Conservation (phyloP, 164 flowering plant genomes). For the Umbilicus rupestris region DNA sequence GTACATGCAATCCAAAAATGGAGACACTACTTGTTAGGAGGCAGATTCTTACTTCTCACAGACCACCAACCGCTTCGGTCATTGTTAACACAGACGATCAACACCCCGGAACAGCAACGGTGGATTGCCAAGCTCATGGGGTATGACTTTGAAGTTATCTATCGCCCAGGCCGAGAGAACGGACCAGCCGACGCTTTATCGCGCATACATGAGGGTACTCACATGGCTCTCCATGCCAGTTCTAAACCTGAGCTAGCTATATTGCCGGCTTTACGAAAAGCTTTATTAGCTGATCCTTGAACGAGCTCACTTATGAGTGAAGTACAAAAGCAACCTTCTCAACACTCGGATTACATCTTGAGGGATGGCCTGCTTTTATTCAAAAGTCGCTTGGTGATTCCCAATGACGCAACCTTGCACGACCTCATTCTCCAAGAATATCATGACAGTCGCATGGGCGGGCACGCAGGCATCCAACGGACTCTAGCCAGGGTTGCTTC, state of each 20-base stretch:
- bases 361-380: too few species aligned
- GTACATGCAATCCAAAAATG: not conserved
- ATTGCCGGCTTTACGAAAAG: too few species aligned
- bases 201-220: not conserved
- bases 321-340: too few species aligned
- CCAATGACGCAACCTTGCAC: too few species aligned
- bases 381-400: too few species aligned
- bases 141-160: not conserved
- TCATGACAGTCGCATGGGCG: too few species aligned
- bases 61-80: not conserved
- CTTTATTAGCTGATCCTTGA: too few species aligned
- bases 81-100: not conserved
- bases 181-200: not conserved
- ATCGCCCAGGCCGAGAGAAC: not conserved
- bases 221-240: not conserved
- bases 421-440: too few species aligned
- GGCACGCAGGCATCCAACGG: too few species aligned
- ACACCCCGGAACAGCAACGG: slow-evolving; percentile 5
- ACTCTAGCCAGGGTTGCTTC: too few species aligned
- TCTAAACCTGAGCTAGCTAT: not conserved
- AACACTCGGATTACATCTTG: too few species aligned
- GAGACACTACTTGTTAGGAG: slow-evolving; percentile 7
- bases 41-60: not conserved
- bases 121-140: slow-evolving; percentile 13
- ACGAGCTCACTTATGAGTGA: too few species aligned